Conservation (phyloP, 495 filamentous ascomycete species). For the Geoglossum glabrum region DNA sequence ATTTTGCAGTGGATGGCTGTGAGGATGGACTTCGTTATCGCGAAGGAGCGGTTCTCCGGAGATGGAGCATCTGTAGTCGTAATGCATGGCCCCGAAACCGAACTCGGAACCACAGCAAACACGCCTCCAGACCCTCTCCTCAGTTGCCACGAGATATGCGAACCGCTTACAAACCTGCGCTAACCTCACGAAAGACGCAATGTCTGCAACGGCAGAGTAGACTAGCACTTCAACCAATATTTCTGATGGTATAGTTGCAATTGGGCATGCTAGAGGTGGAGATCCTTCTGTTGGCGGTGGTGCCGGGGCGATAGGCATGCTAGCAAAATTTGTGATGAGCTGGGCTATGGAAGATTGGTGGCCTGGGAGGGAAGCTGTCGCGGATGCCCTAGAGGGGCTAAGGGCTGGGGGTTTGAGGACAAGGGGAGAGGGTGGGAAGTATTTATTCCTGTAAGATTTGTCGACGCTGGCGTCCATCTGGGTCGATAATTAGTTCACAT, state of each 20-base stretch:
- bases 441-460: conserved; percentile 69
- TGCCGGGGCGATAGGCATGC: conserved; percentile 38
- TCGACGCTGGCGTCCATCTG: conserved; percentile 66
- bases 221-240: conserved; percentile 55
- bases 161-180: conserved; percentile 70
- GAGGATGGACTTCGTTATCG: conserved; percentile 8
- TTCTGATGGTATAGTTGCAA: conserved; percentile 61
- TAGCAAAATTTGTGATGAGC: conserved; percentile 56
- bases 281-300: conserved; percentile 40
- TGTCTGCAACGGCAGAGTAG: conserved; percentile 52
- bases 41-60: conserved; percentile 35
- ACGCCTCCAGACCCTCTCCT: conserved; percentile 78
- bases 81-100: conserved; percentile 72
- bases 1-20: conserved; percentile 8
- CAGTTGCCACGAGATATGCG: conserved; percentile 64
- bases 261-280: conserved; percentile 44
- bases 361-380: conserved; percentile 39
- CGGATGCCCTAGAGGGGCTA: conserved; percentile 27
- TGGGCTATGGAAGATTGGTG: conserved; percentile 32
- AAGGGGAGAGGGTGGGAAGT: conserved; percentile 49
- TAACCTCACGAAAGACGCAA: conserved; percentile 59
- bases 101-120: conserved; percentile 48
- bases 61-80: conserved; percentile 47
- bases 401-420: conserved; percentile 27
- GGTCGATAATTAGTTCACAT: conserved; percentile 13